phyloP scores from a whole-genome alignment of 164 flowering plant species.

The Umbilicus rupestris region DNA sequence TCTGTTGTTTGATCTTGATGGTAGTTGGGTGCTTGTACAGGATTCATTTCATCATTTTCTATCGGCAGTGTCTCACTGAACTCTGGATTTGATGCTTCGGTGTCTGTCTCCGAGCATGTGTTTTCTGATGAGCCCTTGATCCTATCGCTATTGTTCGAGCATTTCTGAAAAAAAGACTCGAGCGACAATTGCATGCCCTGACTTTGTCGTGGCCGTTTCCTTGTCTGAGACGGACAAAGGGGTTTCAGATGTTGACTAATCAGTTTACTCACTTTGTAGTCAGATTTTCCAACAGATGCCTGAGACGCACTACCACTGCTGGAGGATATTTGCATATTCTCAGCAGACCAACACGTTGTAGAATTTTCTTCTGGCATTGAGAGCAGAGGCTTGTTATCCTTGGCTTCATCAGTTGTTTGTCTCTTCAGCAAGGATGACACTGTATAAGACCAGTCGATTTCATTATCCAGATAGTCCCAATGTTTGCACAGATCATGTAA shows the following conservation, averaged over 20 bases:
- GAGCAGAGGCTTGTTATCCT: constrained; percentile 15
- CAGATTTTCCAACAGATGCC: not conserved
- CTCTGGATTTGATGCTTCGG: constrained; percentile 11
- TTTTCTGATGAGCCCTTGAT: constrained; percentile 10
- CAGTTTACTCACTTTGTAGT: constrained; percentile 5
- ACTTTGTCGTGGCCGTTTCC: constrained; percentile 39
- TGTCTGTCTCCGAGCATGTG: constrained; percentile 18
- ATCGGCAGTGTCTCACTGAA: constrained; percentile 11
- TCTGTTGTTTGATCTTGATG: constrained; percentile 21
- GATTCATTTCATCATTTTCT: constrained; percentile 13
- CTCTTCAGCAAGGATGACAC: constrained; percentile 64
- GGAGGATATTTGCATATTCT: not conserved
- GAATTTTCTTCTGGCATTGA: constrained; percentile 17
- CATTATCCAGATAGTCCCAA: not conserved
- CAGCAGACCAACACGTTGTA: constrained; percentile 13
- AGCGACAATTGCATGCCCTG: constrained; percentile 59
- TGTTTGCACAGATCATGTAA: not conserved
- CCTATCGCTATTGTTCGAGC: constrained; percentile 15
- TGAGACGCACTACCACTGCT: not conserved
- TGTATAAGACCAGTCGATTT: constrained; percentile 20
- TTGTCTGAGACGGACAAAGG: constrained; percentile 16
- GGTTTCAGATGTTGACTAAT: constrained; percentile 13
- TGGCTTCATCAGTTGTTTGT: constrained; percentile 23
- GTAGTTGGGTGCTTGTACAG: constrained; percentile 9
- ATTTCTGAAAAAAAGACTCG: constrained; percentile 63